Percentiles rank a stretch among this genome's conserved stretches.
Conservation (phyloP, 2,329 filamentous ascomycete genomes). For the Fusarium sp. region DNA sequence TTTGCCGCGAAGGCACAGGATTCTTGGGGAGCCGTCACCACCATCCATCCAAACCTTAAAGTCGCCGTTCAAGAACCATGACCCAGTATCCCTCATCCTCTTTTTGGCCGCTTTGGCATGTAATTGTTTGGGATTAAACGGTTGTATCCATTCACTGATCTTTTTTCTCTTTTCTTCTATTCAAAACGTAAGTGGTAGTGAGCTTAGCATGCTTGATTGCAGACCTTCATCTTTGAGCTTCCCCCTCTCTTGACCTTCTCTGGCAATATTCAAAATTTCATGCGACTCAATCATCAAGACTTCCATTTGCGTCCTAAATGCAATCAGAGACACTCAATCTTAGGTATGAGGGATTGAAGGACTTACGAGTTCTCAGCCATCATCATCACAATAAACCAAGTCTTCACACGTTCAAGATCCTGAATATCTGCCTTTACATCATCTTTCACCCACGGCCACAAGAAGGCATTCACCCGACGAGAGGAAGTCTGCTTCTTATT, state of each 20-base stretch:
- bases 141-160: not conserved
- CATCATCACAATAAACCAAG: not conserved
- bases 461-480: not conserved
- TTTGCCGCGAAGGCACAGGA: not conserved
- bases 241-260: not conserved
- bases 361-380: not conserved
- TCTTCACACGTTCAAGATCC: not conserved
- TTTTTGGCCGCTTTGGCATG: fast-evolving
- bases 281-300: not conserved
- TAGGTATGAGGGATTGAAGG: fast-evolving
- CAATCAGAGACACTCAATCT: fast-evolving
- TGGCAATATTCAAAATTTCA: not conserved
- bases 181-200: fast-evolving
- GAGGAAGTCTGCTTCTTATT: not conserved
- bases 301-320: not conserved
- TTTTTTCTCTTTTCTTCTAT: not conserved
- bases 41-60: fast-evolving
- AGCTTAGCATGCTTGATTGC: fast-evolving
- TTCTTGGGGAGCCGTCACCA: fast-evolving
- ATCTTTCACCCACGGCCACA: not conserved
- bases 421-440: not conserved
- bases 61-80: not conserved
- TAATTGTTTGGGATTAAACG: fast-evolving
- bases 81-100: not conserved
- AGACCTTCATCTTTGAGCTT: not conserved